Conservation (phyloP, 768 basidiomycete species). For the Lactarius indigo region DNA sequence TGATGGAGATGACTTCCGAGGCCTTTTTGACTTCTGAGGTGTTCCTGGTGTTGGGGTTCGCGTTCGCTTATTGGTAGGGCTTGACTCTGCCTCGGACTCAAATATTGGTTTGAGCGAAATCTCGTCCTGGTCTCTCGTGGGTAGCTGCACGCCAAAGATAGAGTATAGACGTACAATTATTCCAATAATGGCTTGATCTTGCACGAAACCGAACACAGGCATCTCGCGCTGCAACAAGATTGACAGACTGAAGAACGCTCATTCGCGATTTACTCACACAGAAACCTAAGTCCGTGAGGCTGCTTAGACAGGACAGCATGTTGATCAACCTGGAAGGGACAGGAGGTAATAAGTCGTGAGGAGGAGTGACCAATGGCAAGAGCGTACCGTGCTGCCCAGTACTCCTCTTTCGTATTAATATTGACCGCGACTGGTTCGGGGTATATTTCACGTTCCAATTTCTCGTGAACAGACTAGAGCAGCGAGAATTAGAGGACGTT, state of each 20-base stretch:
- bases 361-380: background rate
- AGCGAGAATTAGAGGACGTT: background rate
- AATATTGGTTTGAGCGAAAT: constrained; percentile 31
- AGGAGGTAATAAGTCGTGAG: background rate
- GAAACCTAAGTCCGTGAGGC: constrained; percentile 44
- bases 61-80: constrained; percentile 22
- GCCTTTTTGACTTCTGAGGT: constrained; percentile 32
- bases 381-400: constrained; percentile 70
- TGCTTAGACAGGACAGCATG: constrained; percentile 62
- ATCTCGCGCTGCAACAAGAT: constrained; percentile 61
- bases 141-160: background rate
- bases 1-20: constrained; percentile 22
- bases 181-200: constrained; percentile 63
- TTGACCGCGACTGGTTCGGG: constrained; percentile 53
- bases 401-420: constrained; percentile 57
- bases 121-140: constrained; percentile 47
- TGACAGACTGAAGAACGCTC: background rate
- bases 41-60: constrained; percentile 28
- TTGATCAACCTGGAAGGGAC: constrained; percentile 55
- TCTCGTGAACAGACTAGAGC: constrained; percentile 65
- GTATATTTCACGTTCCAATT: constrained; percentile 68
- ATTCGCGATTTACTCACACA: constrained; percentile 42
- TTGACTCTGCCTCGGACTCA: constrained; percentile 8
- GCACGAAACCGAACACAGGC: constrained; percentile 75
- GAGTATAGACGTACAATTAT: constrained; percentile 53